phyloP scores from a whole-genome alignment of 495 filamentous ascomycete genomes.

The Xylaria bambusicola region DNA sequence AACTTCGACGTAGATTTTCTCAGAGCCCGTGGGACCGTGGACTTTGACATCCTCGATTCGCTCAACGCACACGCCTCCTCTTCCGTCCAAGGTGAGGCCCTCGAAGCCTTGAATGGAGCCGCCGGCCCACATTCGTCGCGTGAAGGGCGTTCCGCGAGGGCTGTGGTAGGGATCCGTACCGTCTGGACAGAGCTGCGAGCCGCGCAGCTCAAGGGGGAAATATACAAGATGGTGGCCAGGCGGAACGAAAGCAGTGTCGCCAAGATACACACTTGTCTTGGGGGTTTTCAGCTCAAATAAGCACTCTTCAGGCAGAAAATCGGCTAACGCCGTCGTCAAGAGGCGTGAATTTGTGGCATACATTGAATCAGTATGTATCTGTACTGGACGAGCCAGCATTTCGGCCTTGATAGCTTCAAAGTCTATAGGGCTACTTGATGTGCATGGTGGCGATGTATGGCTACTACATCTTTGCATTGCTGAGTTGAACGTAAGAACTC shows the following conservation, averaged over 20 bases:
- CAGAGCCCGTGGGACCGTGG: slow-evolving; percentile 26
- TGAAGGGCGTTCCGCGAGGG: slow-evolving; percentile 58
- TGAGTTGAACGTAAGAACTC: background rate
- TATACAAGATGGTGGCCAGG: slow-evolving; percentile 73
- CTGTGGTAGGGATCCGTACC: slow-evolving; percentile 73
- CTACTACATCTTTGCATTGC: slow-evolving; percentile 10
- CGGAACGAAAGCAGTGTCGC: slow-evolving; percentile 40
- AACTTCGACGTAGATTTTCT: slow-evolving; percentile 48
- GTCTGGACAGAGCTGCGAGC: slow-evolving; percentile 60
- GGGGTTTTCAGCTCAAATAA: background rate
- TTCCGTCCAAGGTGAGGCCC: slow-evolving; percentile 49
- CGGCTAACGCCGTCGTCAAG: slow-evolving; percentile 61
- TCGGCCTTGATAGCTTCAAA: slow-evolving; percentile 24
- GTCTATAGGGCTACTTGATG: background rate
- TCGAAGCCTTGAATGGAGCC: slow-evolving; percentile 50
- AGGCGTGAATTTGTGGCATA: slow-evolving; percentile 65
- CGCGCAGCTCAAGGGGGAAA: slow-evolving; percentile 62
- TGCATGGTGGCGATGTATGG: slow-evolving; percentile 5
- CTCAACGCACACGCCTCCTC: slow-evolving; percentile 62
- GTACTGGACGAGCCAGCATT: slow-evolving; percentile 50
- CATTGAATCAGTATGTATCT: slow-evolving; percentile 64
- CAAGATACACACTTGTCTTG: background rate
- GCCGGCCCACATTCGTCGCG: slow-evolving; percentile 79
- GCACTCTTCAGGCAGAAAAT: slow-evolving; percentile 51
- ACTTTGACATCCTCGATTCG: slow-evolving; percentile 58